Evolutionary conservation across 140 eudicot species (phyloP), one percentile per base, ranked within the genome.

Genomic region (Oenanthe javanica): DNA sequence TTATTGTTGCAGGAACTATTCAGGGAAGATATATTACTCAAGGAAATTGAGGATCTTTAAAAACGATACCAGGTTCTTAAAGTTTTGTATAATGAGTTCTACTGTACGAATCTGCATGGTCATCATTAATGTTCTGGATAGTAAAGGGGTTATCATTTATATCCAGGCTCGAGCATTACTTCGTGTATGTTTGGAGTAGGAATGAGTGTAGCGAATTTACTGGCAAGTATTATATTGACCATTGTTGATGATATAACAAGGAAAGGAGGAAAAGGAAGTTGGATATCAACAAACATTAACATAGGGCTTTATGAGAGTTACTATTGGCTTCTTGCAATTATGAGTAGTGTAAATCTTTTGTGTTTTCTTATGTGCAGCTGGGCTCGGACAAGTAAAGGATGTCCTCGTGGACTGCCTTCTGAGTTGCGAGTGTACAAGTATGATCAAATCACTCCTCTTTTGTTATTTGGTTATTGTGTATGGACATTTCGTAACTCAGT

Each of bases 371-470:
- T n/a, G n/a, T n/a, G n/a, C n/a, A n/a, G n/a, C n/a, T n/a, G n/a
- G n/a, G n/a, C n/a, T 67, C 86, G 79, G 82, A 92, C 87, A 79
- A 92, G 97, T 86, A 92, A 92, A 87, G 97, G 97, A 57, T 90
- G 97, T 75, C 86, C 76, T 80, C 87, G 88, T 83, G 93, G 97
- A 70, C 97, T 96, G 77, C 97, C 97, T 38, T 84, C 84, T 47
- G 97, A 92, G 91, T 92, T 95, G 97, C 97, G 88, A 84, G 97
- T 92, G 78, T 92, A 90, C 93, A 92, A 90, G 97, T 92, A 92
- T n/a, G 95, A 46, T 50, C 54, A 31, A n/a, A 10, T 14, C 49
- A 25, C 50, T 79, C 64, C n/a, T 66, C 9, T 75, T 45, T 75
- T 46, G 40, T 79, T 13, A 47, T 43, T 79, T 14, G 15, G 10